A percentile compares a stretch with the other conserved stretches of the same genome.
These are phyloP conservation scores for Austroboletus olivaceoglutinosus DNA, from an alignment of 1,284 basidiomycete genomes.

Conservation along the genomic window DNA sequence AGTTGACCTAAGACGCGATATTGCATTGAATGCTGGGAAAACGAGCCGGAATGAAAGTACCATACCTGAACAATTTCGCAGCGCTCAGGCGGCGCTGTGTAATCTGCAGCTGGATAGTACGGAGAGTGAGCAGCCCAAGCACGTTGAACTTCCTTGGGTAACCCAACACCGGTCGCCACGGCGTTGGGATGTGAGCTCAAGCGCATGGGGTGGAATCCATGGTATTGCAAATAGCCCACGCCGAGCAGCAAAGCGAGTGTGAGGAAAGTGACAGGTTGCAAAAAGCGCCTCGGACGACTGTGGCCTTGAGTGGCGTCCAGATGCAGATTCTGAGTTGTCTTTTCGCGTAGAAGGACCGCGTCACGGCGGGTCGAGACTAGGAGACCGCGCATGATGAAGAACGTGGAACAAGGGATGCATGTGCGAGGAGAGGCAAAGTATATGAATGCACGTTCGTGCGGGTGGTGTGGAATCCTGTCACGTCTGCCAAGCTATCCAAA, in stretches of 20 bases:
- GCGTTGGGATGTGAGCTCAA: neutral
- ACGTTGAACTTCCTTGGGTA: slow-evolving; percentile 29
- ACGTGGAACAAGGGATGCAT: slow-evolving; percentile 14
- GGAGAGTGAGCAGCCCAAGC: slow-evolving; percentile 63
- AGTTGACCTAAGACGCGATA: slow-evolving; percentile 48
- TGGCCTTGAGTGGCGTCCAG: neutral
- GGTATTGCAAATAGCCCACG: slow-evolving; percentile 10
- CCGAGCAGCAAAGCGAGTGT: slow-evolving; percentile 18
- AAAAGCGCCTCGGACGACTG: slow-evolving; percentile 2
- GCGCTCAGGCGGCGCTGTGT: slow-evolving; percentile 43
- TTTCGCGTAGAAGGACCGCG: slow-evolving; percentile 10
- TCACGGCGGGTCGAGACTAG: neutral
- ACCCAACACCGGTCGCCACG: neutral
- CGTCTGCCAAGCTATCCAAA: slow-evolving; percentile 12
- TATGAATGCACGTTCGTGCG: slow-evolving; percentile 28
- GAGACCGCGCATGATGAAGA: neutral
- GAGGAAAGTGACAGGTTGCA: slow-evolving; percentile 10
- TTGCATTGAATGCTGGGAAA: neutral
- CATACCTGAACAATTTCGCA: slow-evolving; percentile 60
- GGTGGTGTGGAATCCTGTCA: slow-evolving; percentile 4
- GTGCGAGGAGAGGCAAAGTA: neutral
- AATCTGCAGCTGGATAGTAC: slow-evolving; percentile 50
- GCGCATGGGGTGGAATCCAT: slow-evolving; percentile 5
- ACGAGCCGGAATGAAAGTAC: neutral
- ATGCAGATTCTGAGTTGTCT: neutral